A percentile compares a stretch with the other conserved stretches of the same genome.
These are phyloP conservation scores for Coemansia sp. DNA, from an alignment of 192 early-diverging fungal genomes.

Conservation along the genomic window DNA sequence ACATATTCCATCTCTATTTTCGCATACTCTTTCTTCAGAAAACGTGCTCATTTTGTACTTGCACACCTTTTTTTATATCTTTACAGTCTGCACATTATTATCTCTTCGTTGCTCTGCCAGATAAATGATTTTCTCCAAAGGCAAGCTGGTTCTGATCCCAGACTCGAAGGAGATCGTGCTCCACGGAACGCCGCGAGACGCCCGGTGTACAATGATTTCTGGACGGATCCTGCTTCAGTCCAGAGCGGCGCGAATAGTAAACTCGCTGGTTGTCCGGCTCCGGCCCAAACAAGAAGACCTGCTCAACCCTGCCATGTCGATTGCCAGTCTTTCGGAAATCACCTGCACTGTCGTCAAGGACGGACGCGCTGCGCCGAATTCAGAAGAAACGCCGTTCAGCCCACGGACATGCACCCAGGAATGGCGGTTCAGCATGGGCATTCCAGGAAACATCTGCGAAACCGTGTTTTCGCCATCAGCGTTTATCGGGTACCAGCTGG, in stretches of 20 bases:
- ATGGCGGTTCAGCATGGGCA: constrained; percentile 45
- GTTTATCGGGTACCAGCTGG: constrained; percentile 41
- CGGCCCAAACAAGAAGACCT: constrained; percentile 38
- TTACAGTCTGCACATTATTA: neutral
- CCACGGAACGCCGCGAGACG: constrained; percentile 34
- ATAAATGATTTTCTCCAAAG: constrained; percentile 33
- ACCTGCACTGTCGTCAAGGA: constrained; percentile 31
- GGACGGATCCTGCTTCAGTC: constrained; percentile 34
- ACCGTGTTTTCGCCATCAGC: constrained; percentile 41
- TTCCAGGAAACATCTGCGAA: constrained; percentile 44
- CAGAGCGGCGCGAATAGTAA: constrained; percentile 18
- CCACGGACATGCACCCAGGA: constrained; percentile 17
- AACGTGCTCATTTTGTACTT: neutral
- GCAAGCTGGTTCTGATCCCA: constrained; percentile 38
- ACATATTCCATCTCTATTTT: no score
- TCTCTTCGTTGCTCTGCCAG: neutral
- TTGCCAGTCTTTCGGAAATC: constrained; percentile 31
- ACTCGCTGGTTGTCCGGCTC: constrained; percentile 39
- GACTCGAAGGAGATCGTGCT: constrained; percentile 39
- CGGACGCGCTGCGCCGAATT: constrained; percentile 9
- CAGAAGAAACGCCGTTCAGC: constrained; percentile 13
- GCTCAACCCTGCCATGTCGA: constrained; percentile 42
- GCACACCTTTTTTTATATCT: neutral
- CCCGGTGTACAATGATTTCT: constrained; percentile 30
- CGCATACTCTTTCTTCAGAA: neutral